Conservation (phyloP, 768 basidiomycete species). For the Leucosporidium creatinivorum region DNA sequence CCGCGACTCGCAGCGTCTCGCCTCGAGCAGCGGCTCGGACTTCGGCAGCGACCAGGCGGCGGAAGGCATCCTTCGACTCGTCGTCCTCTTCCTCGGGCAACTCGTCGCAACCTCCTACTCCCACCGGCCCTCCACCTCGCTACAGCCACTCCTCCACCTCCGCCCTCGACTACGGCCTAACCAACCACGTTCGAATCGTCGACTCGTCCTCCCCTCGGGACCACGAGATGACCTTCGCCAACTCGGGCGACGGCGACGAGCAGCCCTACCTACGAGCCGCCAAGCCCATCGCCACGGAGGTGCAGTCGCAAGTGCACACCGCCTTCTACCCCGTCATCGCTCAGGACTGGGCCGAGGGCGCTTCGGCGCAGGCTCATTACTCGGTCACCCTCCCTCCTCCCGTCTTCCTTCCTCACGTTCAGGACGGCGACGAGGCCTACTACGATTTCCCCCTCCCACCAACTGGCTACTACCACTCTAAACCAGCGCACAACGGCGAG, state of each 20-base stretch:
- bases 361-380: slow-evolving; percentile 1
- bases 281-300: background rate
- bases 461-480: too few species aligned
- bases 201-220: background rate
- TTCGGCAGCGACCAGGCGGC: slow-evolving; percentile 1
- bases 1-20: too few species aligned
- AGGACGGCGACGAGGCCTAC: too few species aligned
- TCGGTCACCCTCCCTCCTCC: too few species aligned
- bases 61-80: slow-evolving; percentile 17
- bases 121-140: slow-evolving; percentile 2
- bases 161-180: background rate
- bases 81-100: slow-evolving; percentile 23
- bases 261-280: background rate
- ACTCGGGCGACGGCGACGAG: background rate
- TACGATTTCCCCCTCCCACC: too few species aligned
- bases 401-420: too few species aligned
- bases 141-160: background rate
- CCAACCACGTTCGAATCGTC: slow-evolving; percentile 25
- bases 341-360: slow-evolving; percentile 31
- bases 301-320: slow-evolving; percentile 10
- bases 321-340: slow-evolving; percentile 29
- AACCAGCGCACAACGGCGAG: too few species aligned
- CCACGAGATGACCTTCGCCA: too few species aligned
- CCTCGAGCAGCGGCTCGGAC: background rate
- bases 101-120: slow-evolving; percentile 24